Percentiles rank a stretch among this genome's conserved stretches.
These are phyloP conservation scores for Begonia loranthoides DNA, from an alignment of 306 rosid genomes.

Conservation along the genomic window DNA sequence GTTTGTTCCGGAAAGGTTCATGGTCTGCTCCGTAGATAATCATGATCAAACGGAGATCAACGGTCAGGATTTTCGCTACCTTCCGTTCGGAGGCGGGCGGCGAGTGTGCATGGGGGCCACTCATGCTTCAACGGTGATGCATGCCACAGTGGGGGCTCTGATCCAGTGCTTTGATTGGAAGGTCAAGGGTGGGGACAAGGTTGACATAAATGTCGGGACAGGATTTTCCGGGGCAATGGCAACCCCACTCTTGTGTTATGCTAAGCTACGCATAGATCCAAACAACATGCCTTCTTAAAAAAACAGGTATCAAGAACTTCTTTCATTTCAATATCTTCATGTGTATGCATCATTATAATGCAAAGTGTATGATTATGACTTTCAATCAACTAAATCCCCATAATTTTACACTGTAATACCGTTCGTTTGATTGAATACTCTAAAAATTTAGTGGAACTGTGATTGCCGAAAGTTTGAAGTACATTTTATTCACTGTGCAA, in stretches of 20 bases:
- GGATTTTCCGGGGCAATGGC: slow-evolving; percentile 56
- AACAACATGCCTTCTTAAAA: no score
- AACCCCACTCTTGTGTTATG: slow-evolving; percentile 34
- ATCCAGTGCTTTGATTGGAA: slow-evolving; percentile 78
- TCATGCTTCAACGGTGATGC: slow-evolving; percentile 52
- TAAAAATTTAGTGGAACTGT: no score
- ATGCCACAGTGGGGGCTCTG: slow-evolving; percentile 41
- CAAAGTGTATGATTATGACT: no score
- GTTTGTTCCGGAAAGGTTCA: not conserved
- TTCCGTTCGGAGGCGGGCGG: slow-evolving; percentile 81
- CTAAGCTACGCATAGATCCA: slow-evolving; percentile 22
- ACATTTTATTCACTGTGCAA: no score
- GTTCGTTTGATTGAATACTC: no score
- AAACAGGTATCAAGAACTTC: no score
- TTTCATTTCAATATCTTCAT: no score
- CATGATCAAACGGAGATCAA: slow-evolving; percentile 21
- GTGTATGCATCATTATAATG: no score
- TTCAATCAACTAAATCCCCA: no score
- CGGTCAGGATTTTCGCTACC: slow-evolving; percentile 33
- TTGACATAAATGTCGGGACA: slow-evolving; percentile 51
- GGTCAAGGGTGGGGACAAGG: slow-evolving; percentile 12
- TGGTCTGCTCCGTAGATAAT: not conserved
- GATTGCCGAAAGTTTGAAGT: no score
- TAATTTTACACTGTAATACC: no score
- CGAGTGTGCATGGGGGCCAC: slow-evolving; percentile 70